phyloP scores from a whole-genome alignment of 2,329 filamentous ascomycete species.

The Pseudocercospora musae region DNA sequence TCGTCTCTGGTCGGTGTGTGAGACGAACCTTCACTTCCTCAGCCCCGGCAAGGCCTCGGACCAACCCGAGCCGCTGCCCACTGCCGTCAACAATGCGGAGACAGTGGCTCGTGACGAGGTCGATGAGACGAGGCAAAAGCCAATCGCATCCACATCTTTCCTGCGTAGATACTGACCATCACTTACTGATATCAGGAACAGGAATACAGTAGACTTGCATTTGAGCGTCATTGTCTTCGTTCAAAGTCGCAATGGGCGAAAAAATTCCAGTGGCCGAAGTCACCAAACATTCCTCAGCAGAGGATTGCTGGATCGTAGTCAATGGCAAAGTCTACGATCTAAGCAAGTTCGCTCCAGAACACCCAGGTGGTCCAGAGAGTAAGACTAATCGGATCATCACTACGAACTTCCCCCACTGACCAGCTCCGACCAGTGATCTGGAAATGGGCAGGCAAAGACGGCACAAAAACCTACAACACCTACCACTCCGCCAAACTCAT shows the following conservation, averaged over 20 bases:
- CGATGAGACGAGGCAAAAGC: slow-evolving; percentile 1
- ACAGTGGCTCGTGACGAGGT: slow-evolving; percentile 4
- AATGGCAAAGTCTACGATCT: slow-evolving; percentile 66
- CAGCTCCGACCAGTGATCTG: slow-evolving; percentile 42
- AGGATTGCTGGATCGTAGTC: slow-evolving; percentile 62
- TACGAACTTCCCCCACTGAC: background rate
- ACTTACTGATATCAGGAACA: background rate
- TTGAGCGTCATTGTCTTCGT: background rate
- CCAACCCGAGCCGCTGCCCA: background rate
- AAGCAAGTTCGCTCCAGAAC: slow-evolving; percentile 62
- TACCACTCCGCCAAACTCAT: slow-evolving; percentile 49
- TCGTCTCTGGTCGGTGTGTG: too few species aligned
- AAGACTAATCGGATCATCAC: background rate
- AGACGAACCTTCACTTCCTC: background rate
- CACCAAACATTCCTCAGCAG: slow-evolving; percentile 33
- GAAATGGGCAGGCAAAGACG: slow-evolving; percentile 54
- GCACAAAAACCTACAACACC: slow-evolving; percentile 53
- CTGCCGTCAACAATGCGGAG: slow-evolving; percentile 2
- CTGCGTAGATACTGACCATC: slow-evolving; percentile 6
- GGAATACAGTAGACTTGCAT: background rate
- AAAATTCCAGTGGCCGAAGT: slow-evolving; percentile 30
- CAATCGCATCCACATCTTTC: slow-evolving; percentile 7
- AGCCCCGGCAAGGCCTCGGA: background rate
- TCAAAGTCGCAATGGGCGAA: background rate
- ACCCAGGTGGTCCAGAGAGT: slow-evolving; percentile 59